Base-by-base conservation (phyloP, 2,329 filamentous ascomycete species). In the Sclerotinia glacialis region DNA sequence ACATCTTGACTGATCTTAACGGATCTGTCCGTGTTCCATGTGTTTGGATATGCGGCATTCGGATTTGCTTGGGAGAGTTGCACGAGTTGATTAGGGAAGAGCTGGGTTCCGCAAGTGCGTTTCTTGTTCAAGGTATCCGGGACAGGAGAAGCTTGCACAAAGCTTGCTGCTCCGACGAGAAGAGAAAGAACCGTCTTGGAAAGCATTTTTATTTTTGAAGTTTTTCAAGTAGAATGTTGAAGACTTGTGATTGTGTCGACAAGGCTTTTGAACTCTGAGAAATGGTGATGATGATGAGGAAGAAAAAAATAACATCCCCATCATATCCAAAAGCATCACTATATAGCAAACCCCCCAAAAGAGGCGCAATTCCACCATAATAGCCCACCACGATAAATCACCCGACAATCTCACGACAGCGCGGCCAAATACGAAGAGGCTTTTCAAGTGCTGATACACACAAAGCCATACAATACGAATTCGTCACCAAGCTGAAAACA, bases 61-160 rank as follows among this genome's bases (percentile, higher is more conserved):
- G 64, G 58, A 28, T 55, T 63, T 18, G 47, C 56, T 12, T 66
- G 40, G 5, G 64, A 66, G 40, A 66, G 64, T 40, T 62, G 64
- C 2, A 66, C 31, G 5, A 66, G 40, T 44, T 53, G 58, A 37
- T 63, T 66, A 9, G 64, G 64, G 31, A 66, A 52, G 6, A 47
- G 16, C 18, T 26, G 21, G 11, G 23, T 34, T 16, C 64, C 64
- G 31, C 64, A 66, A 31, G 31, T 14, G 14, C 64, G 64, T 63
- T 63, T 47, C 9, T 66, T 55, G 18, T 21, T 66, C 40, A 52
- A 40, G 23, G 1, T n/a, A 21, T 52, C 64, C 8, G 53, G 42
- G 1, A 61, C 54, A 2, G 64, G 64, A 55, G 64, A 66, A 23
- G 64, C 47, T 46, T 54, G 46, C 3, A 63, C 40, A 3, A 63